Base-by-base conservation (phyloP, 2,329 filamentous ascomycete species). In the Gliomastix tumulicola region DNA sequence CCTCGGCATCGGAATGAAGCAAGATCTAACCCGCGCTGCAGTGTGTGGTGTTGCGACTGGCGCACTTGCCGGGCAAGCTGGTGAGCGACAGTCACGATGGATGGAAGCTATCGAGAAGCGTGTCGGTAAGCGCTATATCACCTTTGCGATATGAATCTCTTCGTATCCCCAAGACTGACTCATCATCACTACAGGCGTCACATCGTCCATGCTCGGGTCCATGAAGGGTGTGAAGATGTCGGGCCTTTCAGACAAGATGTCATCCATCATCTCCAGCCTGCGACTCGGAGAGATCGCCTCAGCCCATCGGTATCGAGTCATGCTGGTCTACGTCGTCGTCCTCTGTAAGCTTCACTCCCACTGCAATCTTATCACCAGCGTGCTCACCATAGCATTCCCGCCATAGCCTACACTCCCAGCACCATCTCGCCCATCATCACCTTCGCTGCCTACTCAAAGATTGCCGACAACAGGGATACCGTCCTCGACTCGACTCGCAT, bases 201-300 rank as follows among this genome's bases (percentile, higher is more conserved):
- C 71, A 43, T 64, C 62, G 15, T 57, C 74, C 38, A 74, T 72
- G 43, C 62, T 74, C 37, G 57, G 65, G 1, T 71, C 69, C 0
- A 46, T 74, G 8, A 63, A 59, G 22, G 50, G 62, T 11, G 57
- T 58, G 50, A 59, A 60, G 34, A 59, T 59, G 54, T 44, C 57
- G 3, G 55, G 55, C 0, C 44, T 51, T 7, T 46, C 54, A 3
- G 50, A 56, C 17, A 42, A 41, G 9, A 54, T 57, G 11, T 37
- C 41, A 3, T 34, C 36, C 3, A 36, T 53, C 1, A 49, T 57
- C 35, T 37, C 44, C 11, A 35, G 45, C 15, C 54, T 49, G 27
- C 44, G 54, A 10, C 42, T 49, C 11, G 36, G 53, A 3, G 53
- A 56, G 15, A 40, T 57, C 18, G 34, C 36, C 3, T 38, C 44